Conservation (phyloP, 2,329 filamentous ascomycete species). For the Talaromyces sp. region DNA sequence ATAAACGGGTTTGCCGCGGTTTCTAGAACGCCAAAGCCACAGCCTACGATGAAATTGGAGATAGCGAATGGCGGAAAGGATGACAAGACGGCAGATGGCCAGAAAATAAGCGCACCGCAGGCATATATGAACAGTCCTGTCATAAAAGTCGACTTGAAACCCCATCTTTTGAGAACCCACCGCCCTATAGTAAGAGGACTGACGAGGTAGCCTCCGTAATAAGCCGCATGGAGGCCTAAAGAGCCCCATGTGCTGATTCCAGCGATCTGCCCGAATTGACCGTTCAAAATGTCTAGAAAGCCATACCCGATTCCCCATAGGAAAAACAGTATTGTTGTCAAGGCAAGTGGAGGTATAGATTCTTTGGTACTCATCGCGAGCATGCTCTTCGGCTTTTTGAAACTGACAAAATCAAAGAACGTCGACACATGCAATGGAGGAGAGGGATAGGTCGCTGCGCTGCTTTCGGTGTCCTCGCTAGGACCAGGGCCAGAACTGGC, state of each 20-base stretch:
- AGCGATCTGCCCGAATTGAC: constrained; percentile 55
- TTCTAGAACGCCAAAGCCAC: constrained; percentile 59
- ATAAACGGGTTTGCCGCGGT: constrained; percentile 62
- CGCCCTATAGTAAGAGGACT: constrained; percentile 56
- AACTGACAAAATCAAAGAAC: constrained; percentile 63
- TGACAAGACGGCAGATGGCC: constrained; percentile 61
- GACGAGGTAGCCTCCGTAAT: constrained; percentile 58
- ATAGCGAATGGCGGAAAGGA: constrained; percentile 60
- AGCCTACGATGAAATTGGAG: constrained; percentile 62
- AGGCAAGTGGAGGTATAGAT: constrained; percentile 54
- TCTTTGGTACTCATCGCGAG: constrained; percentile 57
- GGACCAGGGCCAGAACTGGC: constrained; percentile 49
- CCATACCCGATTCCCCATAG: constrained; percentile 91
- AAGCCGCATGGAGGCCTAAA: constrained; percentile 56
- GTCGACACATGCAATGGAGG: constrained; percentile 44
- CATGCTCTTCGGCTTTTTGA: constrained; percentile 56
- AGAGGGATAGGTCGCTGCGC: constrained; percentile 34
- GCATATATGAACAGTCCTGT: constrained; percentile 61
- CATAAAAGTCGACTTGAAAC: constrained; percentile 62
- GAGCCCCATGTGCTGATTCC: constrained; percentile 33
- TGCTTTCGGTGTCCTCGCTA: constrained; percentile 32
- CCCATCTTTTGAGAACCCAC: constrained; percentile 55
- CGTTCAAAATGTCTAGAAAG: constrained; percentile 75
- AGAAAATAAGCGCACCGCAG: constrained; percentile 61
- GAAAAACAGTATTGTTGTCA: constrained; percentile 79